Evolutionary conservation across 2,329 filamentous ascomycete species (phyloP).

Genomic region (Conoideocrella luteorostrata): DNA sequence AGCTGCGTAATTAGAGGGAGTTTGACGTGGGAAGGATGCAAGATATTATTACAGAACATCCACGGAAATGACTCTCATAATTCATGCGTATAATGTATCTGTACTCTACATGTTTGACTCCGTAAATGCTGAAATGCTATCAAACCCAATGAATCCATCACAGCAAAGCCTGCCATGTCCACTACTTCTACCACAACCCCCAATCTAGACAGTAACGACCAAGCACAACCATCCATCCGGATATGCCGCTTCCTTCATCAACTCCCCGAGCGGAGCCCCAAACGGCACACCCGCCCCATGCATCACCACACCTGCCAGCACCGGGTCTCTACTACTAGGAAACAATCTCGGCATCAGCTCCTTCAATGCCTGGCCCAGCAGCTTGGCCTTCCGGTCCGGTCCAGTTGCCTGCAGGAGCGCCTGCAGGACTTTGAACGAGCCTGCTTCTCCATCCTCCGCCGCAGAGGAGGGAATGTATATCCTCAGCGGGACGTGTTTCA

Average conservation of each 20-base stretch:
- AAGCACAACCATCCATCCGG: conserved; percentile 88
- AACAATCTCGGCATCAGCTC: conserved; percentile 73
- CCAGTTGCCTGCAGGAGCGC: conserved; percentile 54
- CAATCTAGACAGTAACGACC: conserved; percentile 63
- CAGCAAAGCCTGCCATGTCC: conserved; percentile 5
- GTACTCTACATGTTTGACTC: no score
- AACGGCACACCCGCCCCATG: conserved; percentile 84
- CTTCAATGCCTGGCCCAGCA: conserved; percentile 71
- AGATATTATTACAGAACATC: no score
- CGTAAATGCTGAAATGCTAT: no score
- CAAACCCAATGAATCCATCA: no score
- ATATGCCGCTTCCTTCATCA: conserved; percentile 78
- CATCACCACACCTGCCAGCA: conserved; percentile 76
- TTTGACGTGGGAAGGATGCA: no score
- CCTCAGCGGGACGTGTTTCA: conserved; percentile 80
- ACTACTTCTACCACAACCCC: background rate
- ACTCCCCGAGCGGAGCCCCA: conserved; percentile 69
- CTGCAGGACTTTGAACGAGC: conserved; percentile 68
- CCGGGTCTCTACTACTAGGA: conserved; percentile 74
- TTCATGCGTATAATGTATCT: no score
- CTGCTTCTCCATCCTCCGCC: conserved; percentile 23
- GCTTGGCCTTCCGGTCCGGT: conserved; percentile 34
- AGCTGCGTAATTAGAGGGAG: no score
- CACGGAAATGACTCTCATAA: no score
- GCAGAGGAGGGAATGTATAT: conserved; percentile 64